These are phyloP conservation scores for Carex kokanica DNA, from an alignment of 176 grass and related monocot genomes.

Conservation along the genomic window DNA sequence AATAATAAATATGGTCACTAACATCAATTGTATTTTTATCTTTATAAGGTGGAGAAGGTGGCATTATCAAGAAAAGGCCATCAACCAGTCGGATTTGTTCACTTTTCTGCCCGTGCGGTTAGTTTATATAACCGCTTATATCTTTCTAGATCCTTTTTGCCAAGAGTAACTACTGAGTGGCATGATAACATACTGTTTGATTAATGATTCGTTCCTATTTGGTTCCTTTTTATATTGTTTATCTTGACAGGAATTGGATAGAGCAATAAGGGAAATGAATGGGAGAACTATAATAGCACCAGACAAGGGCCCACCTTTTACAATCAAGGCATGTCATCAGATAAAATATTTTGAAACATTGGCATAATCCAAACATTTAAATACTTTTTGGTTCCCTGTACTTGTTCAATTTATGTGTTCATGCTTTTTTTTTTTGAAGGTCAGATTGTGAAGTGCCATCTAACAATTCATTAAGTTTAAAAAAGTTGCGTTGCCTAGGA, in stretches of 20 bases:
- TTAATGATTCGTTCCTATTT: neutral
- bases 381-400: neutral
- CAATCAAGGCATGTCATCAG: constrained; percentile 54
- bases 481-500: too few relatives aligned
- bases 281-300: constrained; percentile 61
- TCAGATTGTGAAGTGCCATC: too few relatives aligned
- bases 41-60: constrained; percentile 49
- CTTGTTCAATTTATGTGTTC: neutral
- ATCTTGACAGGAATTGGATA: constrained; percentile 49
- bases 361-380: neutral
- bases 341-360: constrained; percentile 2
- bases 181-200: neutral
- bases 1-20: neutral
- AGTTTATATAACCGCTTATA: constrained; percentile 22
- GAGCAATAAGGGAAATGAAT: constrained; percentile 78
- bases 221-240: neutral
- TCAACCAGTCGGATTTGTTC: constrained; percentile 69
- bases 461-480: too few relatives aligned
- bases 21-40: constrained; percentile 16
- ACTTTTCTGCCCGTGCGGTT: constrained; percentile 56
- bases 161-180: constrained; percentile 17
- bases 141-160: constrained; percentile 12
- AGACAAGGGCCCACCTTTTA: constrained; percentile 53
- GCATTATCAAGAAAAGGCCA: constrained; percentile 69
- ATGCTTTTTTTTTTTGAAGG: neutral